Evolutionary conservation across 805 yeast genomes (phyloP).

Genomic region (Yamadazyma scolyti): DNA sequence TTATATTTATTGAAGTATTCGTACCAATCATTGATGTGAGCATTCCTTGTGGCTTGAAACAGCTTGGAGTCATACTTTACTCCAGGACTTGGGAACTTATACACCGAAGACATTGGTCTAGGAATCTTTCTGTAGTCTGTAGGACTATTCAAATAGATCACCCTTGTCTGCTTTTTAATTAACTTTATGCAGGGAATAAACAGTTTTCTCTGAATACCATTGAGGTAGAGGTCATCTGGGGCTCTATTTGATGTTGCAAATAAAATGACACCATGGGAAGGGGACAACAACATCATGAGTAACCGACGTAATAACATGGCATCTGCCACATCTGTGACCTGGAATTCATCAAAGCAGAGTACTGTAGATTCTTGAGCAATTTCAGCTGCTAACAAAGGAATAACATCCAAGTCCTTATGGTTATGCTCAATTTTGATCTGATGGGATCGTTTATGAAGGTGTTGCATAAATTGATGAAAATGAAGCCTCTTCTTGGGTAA

Average conservation of each 20-base stretch:
- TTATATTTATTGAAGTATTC: slow-evolving; percentile 68
- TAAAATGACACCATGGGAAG: slow-evolving; percentile 76
- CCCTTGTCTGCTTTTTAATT: slow-evolving; percentile 69
- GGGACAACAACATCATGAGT: slow-evolving; percentile 59
- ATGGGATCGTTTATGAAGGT: slow-evolving; percentile 83
- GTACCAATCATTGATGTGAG: slow-evolving; percentile 78
- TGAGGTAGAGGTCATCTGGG: slow-evolving; percentile 88
- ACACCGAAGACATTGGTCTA: slow-evolving; percentile 76
- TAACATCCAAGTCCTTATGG: slow-evolving; percentile 65
- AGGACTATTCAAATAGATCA: slow-evolving; percentile 80
- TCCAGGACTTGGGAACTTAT: slow-evolving; percentile 68
- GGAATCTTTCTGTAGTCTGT: slow-evolving; percentile 91
- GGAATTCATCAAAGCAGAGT: slow-evolving; percentile 94
- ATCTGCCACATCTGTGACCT: slow-evolving; percentile 97
- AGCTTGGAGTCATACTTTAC: slow-evolving; percentile 49
- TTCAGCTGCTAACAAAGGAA: slow-evolving; percentile 80
- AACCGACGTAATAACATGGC: slow-evolving; percentile 91
- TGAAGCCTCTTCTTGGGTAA: slow-evolving; percentile 80
- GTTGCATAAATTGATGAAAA: slow-evolving; percentile 97
- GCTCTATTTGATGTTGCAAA: slow-evolving; percentile 95
- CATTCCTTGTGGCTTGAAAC: slow-evolving; percentile 47
- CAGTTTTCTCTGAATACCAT: slow-evolving; percentile 89
- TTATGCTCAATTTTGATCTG: slow-evolving; percentile 59
- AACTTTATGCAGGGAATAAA: slow-evolving; percentile 89
- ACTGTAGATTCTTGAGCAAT: slow-evolving; percentile 74